These are phyloP conservation scores for Rhizophagus sp. DNA, from an alignment of 192 early-diverging fungal genomes.

Conservation along the genomic window DNA sequence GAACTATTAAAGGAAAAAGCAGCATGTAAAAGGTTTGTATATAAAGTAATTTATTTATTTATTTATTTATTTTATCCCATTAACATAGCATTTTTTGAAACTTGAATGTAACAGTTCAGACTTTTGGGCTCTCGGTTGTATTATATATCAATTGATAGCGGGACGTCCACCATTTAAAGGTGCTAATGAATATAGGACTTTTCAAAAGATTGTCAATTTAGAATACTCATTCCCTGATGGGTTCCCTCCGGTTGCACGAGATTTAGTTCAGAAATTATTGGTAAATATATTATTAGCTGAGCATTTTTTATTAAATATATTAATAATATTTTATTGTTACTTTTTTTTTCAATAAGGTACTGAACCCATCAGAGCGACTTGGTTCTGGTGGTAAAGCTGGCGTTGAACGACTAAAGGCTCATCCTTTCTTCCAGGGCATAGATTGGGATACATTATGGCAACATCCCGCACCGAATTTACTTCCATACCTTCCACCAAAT, in stretches of 20 bases:
- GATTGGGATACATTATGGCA: conserved; percentile 66
- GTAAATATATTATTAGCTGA: conserved; percentile 28
- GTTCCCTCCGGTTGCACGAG: conserved; percentile 67
- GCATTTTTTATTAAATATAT: too few relatives aligned
- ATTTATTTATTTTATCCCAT: not conserved
- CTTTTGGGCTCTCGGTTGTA: conserved; percentile 85
- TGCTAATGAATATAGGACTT: conserved; percentile 93
- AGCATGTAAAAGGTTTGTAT: conserved; percentile 66
- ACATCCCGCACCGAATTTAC: conserved; percentile 51
- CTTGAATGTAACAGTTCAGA: conserved; percentile 56
- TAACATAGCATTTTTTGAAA: not conserved
- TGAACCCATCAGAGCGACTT: conserved; percentile 62
- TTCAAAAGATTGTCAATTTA: conserved; percentile 90
- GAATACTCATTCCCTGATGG: conserved; percentile 83
- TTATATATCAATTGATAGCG: conserved; percentile 88
- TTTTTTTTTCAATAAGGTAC: conserved; percentile 26
- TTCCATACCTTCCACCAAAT: conserved; percentile 42
- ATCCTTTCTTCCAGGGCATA: conserved; percentile 83
- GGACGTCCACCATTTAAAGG: conserved; percentile 95
- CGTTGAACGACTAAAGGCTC: conserved; percentile 65
- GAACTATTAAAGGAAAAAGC: conserved; percentile 91
- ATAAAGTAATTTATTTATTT: not conserved
- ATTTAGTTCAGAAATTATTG: conserved; percentile 79
- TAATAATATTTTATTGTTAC: not conserved
- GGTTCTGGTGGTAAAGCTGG: conserved; percentile 57